phyloP scores from a whole-genome alignment of 805 yeast species.

The Candida rishiriensis region DNA sequence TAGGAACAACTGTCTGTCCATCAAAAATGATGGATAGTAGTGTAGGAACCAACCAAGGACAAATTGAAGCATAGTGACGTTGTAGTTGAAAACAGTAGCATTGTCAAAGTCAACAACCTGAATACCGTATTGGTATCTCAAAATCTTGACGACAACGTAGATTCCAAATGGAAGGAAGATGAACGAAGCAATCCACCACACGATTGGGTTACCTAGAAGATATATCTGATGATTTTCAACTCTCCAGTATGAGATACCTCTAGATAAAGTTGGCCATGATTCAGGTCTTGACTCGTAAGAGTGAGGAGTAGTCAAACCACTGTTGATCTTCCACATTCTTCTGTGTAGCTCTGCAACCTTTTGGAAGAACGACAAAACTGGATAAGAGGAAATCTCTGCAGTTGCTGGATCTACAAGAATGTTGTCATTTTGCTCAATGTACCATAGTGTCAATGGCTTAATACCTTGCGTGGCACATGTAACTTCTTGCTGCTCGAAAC shows the following conservation, averaged over 20 bases:
- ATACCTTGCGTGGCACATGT: constrained; percentile 72
- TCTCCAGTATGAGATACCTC: constrained; percentile 85
- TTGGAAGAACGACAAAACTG: constrained; percentile 46
- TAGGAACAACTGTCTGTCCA: constrained; percentile 90
- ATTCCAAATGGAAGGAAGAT: constrained; percentile 46
- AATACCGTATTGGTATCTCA: constrained; percentile 61
- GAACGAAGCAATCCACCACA: constrained; percentile 70
- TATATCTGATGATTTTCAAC: constrained; percentile 51
- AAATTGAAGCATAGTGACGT: constrained; percentile 57
- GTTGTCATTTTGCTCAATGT: constrained; percentile 66
- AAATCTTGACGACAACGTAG: constrained; percentile 41
- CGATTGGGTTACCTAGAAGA: constrained; percentile 71
- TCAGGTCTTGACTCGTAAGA: constrained; percentile 66
- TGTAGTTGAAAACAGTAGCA: constrained; percentile 58
- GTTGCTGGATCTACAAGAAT: constrained; percentile 36
- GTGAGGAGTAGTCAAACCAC: constrained; percentile 64
- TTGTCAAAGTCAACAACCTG: constrained; percentile 36
- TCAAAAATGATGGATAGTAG: constrained; percentile 70
- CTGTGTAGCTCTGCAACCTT: constrained; percentile 64
- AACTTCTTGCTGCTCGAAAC: constrained; percentile 80
- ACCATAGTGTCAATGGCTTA: constrained; percentile 60
- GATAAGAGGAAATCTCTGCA: constrained; percentile 50
- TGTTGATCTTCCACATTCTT: constrained; percentile 75
- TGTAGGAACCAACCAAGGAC: constrained; percentile 69
- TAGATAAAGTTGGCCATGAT: constrained; percentile 67